Evolutionary conservation across 192 early-diverging fungal species (phyloP).

Genomic region (Mortierella alpina): DNA sequence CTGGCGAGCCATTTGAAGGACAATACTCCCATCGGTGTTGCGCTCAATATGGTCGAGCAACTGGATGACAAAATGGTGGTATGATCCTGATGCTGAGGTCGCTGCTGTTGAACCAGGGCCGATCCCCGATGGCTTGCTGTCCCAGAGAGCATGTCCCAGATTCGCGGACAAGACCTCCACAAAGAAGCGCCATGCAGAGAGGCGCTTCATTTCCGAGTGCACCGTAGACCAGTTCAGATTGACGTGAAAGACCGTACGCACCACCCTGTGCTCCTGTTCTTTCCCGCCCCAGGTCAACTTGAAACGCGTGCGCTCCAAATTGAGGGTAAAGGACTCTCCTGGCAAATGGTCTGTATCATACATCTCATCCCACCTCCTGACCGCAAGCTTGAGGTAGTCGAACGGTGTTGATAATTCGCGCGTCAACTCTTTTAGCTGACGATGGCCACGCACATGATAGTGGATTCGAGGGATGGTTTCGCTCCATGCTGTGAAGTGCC

Average conservation of each 20-base stretch:
- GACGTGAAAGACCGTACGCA: constrained; percentile 36
- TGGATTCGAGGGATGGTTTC: constrained; percentile 30
- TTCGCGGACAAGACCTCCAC: constrained; percentile 32
- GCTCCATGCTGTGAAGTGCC: constrained; percentile 37
- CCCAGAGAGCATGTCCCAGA: constrained; percentile 27
- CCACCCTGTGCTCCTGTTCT: constrained; percentile 16
- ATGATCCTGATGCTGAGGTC: constrained; percentile 13
- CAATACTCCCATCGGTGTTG: constrained; percentile 32
- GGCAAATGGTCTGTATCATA: constrained; percentile 37
- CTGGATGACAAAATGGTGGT: constrained; percentile 27
- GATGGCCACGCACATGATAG: constrained; percentile 30
- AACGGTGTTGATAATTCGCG: constrained; percentile 2
- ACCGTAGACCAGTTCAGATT: constrained; percentile 47
- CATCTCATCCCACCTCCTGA: constrained; percentile 36
- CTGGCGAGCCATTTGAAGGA: constrained; percentile 35
- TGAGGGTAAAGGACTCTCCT: constrained; percentile 43
- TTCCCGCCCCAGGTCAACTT: constrained; percentile 35
- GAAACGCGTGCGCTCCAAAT: constrained; percentile 25
- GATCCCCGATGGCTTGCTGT: constrained; percentile 1
- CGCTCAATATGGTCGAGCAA: constrained; percentile 39
- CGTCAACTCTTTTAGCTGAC: constrained; percentile 19
- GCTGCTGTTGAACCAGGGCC: not conserved
- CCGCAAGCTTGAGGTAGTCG: constrained; percentile 37
- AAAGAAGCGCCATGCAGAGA: constrained; percentile 49
- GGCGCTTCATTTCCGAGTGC: constrained; percentile 38